Evolutionary conservation across 805 yeast genomes (phyloP).

Genomic region (Millerozyma miso): DNA sequence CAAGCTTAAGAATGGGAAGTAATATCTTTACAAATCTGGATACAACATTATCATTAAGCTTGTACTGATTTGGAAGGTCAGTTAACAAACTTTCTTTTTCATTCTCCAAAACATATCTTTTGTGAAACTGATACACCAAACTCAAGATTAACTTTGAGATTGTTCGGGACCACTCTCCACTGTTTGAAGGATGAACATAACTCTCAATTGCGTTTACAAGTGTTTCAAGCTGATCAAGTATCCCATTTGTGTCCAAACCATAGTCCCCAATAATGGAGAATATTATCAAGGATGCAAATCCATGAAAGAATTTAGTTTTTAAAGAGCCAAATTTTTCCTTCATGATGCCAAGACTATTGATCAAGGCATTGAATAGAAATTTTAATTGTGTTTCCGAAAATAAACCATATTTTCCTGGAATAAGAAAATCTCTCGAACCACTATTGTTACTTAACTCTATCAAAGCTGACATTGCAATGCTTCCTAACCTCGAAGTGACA

Average conservation of each 20-base stretch:
- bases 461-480: slow-evolving; percentile 50
- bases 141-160: slow-evolving; percentile 64
- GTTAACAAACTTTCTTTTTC: slow-evolving; percentile 25
- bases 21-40: slow-evolving; percentile 48
- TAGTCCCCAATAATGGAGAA: slow-evolving; percentile 56
- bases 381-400: slow-evolving; percentile 60
- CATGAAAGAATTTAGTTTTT: slow-evolving; percentile 37
- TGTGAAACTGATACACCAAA: slow-evolving; percentile 56
- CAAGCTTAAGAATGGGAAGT: slow-evolving; percentile 54
- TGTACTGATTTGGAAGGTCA: slow-evolving; percentile 25
- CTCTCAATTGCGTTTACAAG: slow-evolving; percentile 71
- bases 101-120: slow-evolving; percentile 49
- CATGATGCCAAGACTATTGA: slow-evolving; percentile 44
- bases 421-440: slow-evolving; percentile 12
- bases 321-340: slow-evolving; percentile 43
- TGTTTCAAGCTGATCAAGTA: slow-evolving; percentile 49
- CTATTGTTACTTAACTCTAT: slow-evolving; percentile 19
- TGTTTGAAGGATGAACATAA: slow-evolving; percentile 86
- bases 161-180: slow-evolving; percentile 81
- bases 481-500: slow-evolving; percentile 60
- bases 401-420: slow-evolving; percentile 55
- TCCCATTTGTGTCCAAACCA: slow-evolving; percentile 37
- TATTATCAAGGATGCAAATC: slow-evolving; percentile 45
- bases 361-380: slow-evolving; percentile 52
- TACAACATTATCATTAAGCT: slow-evolving; percentile 29